These are phyloP conservation scores for Inosperma sp. DNA, from an alignment of 768 basidiomycete genomes.

Conservation along the genomic window DNA sequence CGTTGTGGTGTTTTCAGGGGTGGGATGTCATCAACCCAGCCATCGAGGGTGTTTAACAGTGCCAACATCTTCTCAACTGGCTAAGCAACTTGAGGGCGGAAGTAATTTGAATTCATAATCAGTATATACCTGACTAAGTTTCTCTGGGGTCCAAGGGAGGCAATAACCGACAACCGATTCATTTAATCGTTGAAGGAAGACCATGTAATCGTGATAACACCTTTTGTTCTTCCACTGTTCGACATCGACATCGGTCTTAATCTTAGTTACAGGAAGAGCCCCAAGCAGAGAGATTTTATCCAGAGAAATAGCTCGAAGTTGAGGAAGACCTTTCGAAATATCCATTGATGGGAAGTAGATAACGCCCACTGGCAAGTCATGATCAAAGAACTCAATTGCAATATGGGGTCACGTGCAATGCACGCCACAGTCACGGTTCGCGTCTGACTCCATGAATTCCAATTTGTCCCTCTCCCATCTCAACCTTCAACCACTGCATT, in stretches of 20 bases:
- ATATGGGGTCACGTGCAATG: background rate
- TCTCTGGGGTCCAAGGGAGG: conserved; percentile 40
- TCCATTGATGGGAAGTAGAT: background rate
- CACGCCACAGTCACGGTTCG: no score
- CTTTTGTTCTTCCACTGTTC: conserved; percentile 63
- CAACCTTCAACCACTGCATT: background rate
- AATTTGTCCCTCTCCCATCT: background rate
- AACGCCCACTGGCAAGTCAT: no score
- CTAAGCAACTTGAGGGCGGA: conserved; percentile 9
- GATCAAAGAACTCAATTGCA: no score
- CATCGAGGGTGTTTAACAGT: conserved; percentile 61
- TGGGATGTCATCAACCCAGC: conserved; percentile 81
- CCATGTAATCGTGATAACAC: conserved; percentile 68
- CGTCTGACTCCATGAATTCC: background rate
- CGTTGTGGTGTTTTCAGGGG: conserved; percentile 69
- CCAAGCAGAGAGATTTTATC: conserved; percentile 15
- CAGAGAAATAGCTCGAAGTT: conserved; percentile 28
- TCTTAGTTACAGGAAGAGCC: conserved; percentile 46
- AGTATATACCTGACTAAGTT: conserved; percentile 33
- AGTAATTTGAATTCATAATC: background rate
- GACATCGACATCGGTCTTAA: conserved; percentile 70
- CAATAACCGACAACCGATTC: conserved; percentile 68
- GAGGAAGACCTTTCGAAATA: conserved; percentile 10
- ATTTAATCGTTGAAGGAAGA: conserved; percentile 73
- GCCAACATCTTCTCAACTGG: conserved; percentile 43